phyloP scores from a whole-genome alignment of 1,139 yeast species.

The Sugiyamaella castrensis region DNA sequence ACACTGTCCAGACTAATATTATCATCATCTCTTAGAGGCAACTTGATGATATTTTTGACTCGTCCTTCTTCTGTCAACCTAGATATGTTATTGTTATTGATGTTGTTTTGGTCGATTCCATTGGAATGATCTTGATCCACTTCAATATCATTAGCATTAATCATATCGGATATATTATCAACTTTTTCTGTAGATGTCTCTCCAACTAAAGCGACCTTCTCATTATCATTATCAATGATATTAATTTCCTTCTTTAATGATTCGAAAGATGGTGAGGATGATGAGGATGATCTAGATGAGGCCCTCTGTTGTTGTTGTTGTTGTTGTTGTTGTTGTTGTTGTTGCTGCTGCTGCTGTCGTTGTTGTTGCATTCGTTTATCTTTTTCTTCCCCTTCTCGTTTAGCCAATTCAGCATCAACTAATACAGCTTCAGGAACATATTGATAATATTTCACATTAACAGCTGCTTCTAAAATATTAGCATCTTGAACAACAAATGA shows the following conservation, averaged over 20 bases:
- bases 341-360: slow-evolving; percentile 2
- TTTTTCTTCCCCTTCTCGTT: not conserved
- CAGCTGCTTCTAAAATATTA: slow-evolving; percentile 50
- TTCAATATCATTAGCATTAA: too few species aligned
- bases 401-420: not conserved
- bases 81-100: too few species aligned
- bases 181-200: too few species aligned
- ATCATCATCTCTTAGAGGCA: not conserved
- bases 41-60: too few species aligned
- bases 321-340: not conserved
- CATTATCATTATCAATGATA: too few species aligned
- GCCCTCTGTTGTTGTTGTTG: not conserved
- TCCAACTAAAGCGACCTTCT: too few species aligned
- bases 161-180: too few species aligned
- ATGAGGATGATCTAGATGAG: not conserved
- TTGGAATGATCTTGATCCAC: too few species aligned
- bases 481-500: slow-evolving; percentile 83
- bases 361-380: not conserved
- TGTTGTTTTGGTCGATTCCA: too few species aligned
- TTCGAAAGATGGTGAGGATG: too few species aligned
- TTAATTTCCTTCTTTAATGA: too few species aligned
- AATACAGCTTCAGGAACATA: slow-evolving; percentile 7
- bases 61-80: too few species aligned
- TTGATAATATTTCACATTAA: slow-evolving; percentile 11
- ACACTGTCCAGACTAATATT: not conserved